phyloP scores from a whole-genome alignment of 2,329 filamentous ascomycete species.

The Aspergillus sp. region DNA sequence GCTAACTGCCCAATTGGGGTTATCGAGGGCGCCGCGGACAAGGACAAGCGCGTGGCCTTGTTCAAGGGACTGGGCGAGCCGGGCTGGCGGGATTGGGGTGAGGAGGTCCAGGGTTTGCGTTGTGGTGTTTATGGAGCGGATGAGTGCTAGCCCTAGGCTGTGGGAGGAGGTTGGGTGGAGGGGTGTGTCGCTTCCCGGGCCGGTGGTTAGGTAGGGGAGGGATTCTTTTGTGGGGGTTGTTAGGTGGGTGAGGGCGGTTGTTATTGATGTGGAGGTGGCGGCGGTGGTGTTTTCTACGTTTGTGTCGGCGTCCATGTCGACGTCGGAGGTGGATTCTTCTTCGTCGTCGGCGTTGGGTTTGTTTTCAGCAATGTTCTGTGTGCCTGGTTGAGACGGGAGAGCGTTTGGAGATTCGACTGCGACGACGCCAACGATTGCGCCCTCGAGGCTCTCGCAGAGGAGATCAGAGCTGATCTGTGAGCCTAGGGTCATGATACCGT shows the following conservation, averaged over 20 bases:
- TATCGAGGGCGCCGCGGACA: slow-evolving; percentile 48
- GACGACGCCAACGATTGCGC: slow-evolving; percentile 55
- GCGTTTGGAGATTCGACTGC: slow-evolving; percentile 44
- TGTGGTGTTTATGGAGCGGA: slow-evolving; percentile 42
- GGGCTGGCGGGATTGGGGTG: slow-evolving; percentile 46
- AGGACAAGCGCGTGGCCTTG: slow-evolving; percentile 46
- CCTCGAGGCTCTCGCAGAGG: slow-evolving; percentile 53
- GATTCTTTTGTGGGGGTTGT: slow-evolving; percentile 45
- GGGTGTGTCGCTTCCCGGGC: slow-evolving; percentile 41
- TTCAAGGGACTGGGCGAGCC: slow-evolving; percentile 32
- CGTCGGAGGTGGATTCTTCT: not conserved
- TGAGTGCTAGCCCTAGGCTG: slow-evolving; percentile 52
- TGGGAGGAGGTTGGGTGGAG: slow-evolving; percentile 50
- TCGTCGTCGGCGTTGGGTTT: not conserved
- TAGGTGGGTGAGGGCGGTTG: slow-evolving; percentile 14
- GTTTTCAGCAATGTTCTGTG: not conserved
- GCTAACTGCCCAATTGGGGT: slow-evolving; percentile 46
- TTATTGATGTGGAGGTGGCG: slow-evolving; percentile 4
- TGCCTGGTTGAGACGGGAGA: slow-evolving; percentile 16
- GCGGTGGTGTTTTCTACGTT: slow-evolving; percentile 17
- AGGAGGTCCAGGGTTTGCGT: slow-evolving; percentile 47
- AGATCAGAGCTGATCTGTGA: slow-evolving; percentile 50
- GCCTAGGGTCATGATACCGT: slow-evolving; percentile 53
- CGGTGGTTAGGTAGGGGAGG: slow-evolving; percentile 52
- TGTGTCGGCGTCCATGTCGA: slow-evolving; percentile 16